Evolutionary conservation across 164 flowering plant genomes (phyloP).

Genomic region (Vitis rotundifolia): DNA sequence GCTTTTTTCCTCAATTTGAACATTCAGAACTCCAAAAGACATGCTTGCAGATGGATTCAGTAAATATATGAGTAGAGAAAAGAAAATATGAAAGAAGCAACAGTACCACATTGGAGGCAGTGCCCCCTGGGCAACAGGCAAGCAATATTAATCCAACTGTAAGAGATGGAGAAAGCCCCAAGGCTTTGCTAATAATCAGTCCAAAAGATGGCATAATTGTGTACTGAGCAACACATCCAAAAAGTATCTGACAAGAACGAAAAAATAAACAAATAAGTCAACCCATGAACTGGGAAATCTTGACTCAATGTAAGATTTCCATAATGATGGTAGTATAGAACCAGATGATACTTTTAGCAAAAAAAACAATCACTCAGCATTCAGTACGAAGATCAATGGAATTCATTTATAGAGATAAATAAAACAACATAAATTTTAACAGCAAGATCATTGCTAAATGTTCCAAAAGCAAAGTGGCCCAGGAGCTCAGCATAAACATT

Average conservation of each 20-base stretch:
- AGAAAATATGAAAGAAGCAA: slow-evolving; percentile 9
- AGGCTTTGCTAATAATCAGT: slow-evolving; percentile 49
- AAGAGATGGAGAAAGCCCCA: slow-evolving; percentile 73
- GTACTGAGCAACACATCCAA: slow-evolving; percentile 79
- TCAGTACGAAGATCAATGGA: too few species aligned
- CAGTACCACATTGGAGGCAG: slow-evolving; percentile 89
- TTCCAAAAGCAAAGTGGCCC: too few species aligned
- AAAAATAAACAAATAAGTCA: slow-evolving; percentile 1
- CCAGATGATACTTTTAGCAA: too few species aligned
- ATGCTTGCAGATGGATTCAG: not conserved
- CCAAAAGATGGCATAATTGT: slow-evolving; percentile 81
- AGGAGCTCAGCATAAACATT: too few species aligned
- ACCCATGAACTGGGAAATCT: not conserved
- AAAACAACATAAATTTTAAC: too few species aligned
- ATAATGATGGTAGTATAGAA: too few species aligned
- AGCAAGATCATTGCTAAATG: too few species aligned
- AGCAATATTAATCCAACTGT: slow-evolving; percentile 84
- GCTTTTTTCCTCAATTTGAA: too few species aligned
- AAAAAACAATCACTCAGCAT: too few species aligned
- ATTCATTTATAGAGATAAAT: too few species aligned
- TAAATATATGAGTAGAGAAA: not conserved
- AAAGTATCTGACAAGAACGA: slow-evolving; percentile 56
- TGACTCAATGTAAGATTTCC: not conserved
- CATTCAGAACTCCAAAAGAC: not conserved
- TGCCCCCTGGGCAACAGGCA: slow-evolving; percentile 84